A percentile compares a stretch with the other conserved stretches of the same genome.
These are phyloP conservation scores for Phytophthora pluvialis DNA, from an alignment of 352 stramenopile genomes.

Conservation along the genomic window DNA sequence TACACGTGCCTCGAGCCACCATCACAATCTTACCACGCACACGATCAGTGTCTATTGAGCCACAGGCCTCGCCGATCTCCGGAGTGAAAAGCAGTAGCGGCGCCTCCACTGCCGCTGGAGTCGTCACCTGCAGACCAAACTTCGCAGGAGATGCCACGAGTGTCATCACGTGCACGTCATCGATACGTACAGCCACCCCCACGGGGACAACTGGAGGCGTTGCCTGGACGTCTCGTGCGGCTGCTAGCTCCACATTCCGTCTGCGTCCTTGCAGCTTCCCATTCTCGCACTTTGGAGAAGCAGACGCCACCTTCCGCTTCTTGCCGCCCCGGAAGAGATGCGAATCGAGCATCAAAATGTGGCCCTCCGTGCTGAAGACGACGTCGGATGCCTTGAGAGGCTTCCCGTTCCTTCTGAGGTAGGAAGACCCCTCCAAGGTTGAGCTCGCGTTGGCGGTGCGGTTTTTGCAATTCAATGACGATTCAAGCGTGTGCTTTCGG, in stretches of 20 bases:
- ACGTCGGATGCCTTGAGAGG: constrained; percentile 71
- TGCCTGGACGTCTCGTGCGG: constrained; percentile 16
- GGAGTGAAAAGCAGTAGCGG: constrained; percentile 53
- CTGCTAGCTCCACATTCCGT: constrained; percentile 45
- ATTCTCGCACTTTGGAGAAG: constrained; percentile 55
- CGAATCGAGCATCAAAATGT: constrained; percentile 72
- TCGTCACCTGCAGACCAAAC: constrained; percentile 64
- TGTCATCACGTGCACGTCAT: constrained; percentile 70
- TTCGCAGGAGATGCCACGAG: constrained; percentile 67
- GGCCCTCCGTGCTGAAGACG: constrained; percentile 86
- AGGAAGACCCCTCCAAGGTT: constrained; percentile 16
- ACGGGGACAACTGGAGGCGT: constrained; percentile 42
- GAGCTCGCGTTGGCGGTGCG: constrained; percentile 12
- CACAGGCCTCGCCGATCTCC: constrained; percentile 58
- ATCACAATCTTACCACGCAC: constrained; percentile 73
- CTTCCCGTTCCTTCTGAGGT: constrained; percentile 27
- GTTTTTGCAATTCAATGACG: constrained; percentile 12
- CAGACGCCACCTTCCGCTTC: constrained; percentile 9
- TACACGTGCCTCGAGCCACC: constrained; percentile 69
- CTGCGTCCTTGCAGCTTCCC: constrained; percentile 50
- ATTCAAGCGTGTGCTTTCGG: constrained; percentile 15
- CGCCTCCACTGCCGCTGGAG: constrained; percentile 55
- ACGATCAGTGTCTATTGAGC: constrained; percentile 29
- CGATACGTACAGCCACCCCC: constrained; percentile 64
- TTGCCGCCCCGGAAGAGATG: constrained; percentile 51